Evolutionary conservation across 2,329 filamentous ascomycete genomes (phyloP).

Genomic region (Lachnellula arida): DNA sequence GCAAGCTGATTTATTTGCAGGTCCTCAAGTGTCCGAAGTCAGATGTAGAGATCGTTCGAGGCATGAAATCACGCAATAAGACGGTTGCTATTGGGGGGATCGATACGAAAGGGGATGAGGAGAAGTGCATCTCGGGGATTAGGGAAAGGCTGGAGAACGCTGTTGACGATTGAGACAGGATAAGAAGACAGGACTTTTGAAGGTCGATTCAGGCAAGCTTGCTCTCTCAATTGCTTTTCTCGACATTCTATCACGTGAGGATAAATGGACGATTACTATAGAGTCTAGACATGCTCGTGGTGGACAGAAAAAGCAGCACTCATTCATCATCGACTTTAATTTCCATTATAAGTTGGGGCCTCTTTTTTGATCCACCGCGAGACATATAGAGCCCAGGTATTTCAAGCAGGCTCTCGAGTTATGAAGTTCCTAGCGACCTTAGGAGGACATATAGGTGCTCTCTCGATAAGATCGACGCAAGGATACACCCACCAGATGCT

Average conservation of each 20-base stretch:
- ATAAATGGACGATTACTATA: too few species aligned
- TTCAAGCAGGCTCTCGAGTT: too few species aligned
- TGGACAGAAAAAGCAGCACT: too few species aligned
- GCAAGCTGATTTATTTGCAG: conserved; percentile 31
- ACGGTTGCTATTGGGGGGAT: conserved; percentile 40
- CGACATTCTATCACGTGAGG: too few species aligned
- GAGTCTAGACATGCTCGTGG: too few species aligned
- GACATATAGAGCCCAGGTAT: background rate
- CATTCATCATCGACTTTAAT: too few species aligned
- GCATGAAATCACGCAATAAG: conserved; percentile 61
- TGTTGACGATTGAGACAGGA: conserved; percentile 2
- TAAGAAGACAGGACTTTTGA: background rate
- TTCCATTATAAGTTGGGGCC: background rate
- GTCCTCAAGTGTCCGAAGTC: conserved; percentile 59
- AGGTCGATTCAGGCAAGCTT: too few species aligned
- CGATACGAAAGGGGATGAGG: conserved; percentile 32
- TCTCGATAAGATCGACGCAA: too few species aligned
- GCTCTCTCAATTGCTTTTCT: too few species aligned
- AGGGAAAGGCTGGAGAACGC: conserved; percentile 20
- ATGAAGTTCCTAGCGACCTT: too few species aligned
- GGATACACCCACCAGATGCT: too few species aligned
- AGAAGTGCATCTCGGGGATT: conserved; percentile 27
- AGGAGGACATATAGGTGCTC: too few species aligned
- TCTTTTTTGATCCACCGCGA: background rate
- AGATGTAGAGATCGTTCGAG: conserved; percentile 56